Percentiles rank a stretch among this genome's conserved stretches.
Conservation (phyloP, 1,139 yeast species). For the Scheffersomyces parashehatae region DNA sequence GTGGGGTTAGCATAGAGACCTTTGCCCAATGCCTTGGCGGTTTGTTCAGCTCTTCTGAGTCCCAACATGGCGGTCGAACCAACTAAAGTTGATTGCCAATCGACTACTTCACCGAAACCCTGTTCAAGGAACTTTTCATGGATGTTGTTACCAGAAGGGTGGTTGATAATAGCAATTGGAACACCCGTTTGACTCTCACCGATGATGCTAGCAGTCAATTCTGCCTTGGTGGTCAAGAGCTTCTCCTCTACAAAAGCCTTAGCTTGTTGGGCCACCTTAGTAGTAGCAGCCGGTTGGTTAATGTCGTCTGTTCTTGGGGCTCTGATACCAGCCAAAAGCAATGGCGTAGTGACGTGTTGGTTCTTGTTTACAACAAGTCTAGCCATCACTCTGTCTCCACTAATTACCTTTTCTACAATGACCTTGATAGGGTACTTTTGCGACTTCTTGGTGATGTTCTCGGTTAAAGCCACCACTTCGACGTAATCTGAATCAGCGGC, state of each 20-base stretch:
- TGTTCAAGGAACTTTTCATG: slow-evolving; percentile 64
- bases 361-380: slow-evolving; percentile 49
- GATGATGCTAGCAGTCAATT: slow-evolving; percentile 52
- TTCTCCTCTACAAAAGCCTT: slow-evolving; percentile 67
- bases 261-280: slow-evolving; percentile 64
- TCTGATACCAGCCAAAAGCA: slow-evolving; percentile 71
- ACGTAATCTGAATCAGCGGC: slow-evolving; percentile 11
- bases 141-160: slow-evolving; percentile 71
- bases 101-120: slow-evolving; percentile 76
- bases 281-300: slow-evolving; percentile 28
- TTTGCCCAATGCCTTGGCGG: slow-evolving; percentile 61
- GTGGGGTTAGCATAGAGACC: slow-evolving; percentile 58
- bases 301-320: slow-evolving; percentile 66
- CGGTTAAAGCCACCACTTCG: slow-evolving; percentile 35
- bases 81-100: slow-evolving; percentile 77
- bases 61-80: slow-evolving; percentile 66
- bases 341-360: slow-evolving; percentile 53
- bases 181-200: slow-evolving; percentile 66
- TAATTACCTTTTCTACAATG: slow-evolving; percentile 71
- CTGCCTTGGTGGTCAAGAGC: slow-evolving; percentile 59
- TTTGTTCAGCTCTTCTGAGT: slow-evolving; percentile 65
- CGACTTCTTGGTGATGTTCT: slow-evolving; percentile 37
- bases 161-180: slow-evolving; percentile 63
- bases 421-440: slow-evolving; percentile 48
- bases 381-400: slow-evolving; percentile 73